Percentiles rank a stretch among this genome's conserved stretches.
Conservation (phyloP, 345 rosid genomes). For the Eucalyptus grandis region DNA sequence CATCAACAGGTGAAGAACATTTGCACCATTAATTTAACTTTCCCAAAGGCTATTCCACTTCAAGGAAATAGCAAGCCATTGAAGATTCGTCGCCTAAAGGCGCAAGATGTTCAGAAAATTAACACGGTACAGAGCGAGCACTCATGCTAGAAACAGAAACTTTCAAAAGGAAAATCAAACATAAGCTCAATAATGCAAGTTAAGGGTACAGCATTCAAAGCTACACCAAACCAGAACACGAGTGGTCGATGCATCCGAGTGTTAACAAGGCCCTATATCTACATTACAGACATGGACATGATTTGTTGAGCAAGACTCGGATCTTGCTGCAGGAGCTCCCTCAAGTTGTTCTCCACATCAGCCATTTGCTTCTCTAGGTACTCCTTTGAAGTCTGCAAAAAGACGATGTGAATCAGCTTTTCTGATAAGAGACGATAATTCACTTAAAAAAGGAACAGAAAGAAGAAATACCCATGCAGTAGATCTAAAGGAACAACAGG, state of each 20-base stretch:
- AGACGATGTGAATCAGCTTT: neutral
- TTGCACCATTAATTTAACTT: neutral
- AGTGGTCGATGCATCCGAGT: neutral
- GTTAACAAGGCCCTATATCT: neutral
- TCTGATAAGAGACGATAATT: neutral
- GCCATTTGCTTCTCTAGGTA: slow-evolving; percentile 80
- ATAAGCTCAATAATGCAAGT: neutral
- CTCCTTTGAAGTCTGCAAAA: slow-evolving; percentile 64
- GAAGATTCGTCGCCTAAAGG: neutral
- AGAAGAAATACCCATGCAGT: neutral
- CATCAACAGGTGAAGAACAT: neutral
- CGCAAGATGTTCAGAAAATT: neutral
- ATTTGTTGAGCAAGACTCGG: slow-evolving; percentile 82
- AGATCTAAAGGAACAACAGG: neutral
- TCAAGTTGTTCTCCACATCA: slow-evolving; percentile 80
- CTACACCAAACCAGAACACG: neutral
- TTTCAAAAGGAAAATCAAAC: neutral
- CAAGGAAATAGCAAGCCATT: neutral
- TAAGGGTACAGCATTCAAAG: neutral
- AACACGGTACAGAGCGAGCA: neutral
- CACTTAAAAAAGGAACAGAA: neutral
- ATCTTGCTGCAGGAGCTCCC: slow-evolving; percentile 92
- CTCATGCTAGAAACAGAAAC: neutral
- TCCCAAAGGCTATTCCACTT: neutral
- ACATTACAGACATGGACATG: slow-evolving; percentile 47